These are phyloP conservation scores for Lipomyces yamanashiensis DNA, from an alignment of 805 yeast genomes.

Conservation along the genomic window DNA sequence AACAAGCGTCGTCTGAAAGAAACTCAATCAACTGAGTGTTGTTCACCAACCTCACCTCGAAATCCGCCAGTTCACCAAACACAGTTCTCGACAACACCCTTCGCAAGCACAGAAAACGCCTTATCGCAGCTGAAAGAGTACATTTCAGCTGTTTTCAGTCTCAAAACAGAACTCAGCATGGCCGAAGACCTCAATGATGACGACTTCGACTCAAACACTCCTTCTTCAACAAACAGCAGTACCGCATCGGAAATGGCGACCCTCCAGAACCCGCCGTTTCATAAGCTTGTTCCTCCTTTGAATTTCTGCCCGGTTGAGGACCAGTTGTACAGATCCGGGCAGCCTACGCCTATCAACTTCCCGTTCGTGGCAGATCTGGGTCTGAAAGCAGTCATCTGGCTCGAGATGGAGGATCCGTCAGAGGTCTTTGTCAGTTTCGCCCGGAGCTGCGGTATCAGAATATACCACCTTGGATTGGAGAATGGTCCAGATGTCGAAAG, in stretches of 20 bases:
- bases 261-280: constrained; percentile 59
- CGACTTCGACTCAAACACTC: constrained; percentile 37
- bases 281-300: constrained; percentile 85
- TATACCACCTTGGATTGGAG: constrained; percentile 83
- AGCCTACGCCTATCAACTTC: constrained; percentile 91
- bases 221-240: constrained; percentile 34
- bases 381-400: constrained; percentile 84
- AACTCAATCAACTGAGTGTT: too few species aligned
- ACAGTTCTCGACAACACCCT: too few species aligned
- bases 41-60: too few species aligned
- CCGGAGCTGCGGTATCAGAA: constrained; percentile 67
- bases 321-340: constrained; percentile 86
- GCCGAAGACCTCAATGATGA: constrained; percentile 35
- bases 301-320: constrained; percentile 95
- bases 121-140: not conserved
- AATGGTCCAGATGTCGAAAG: constrained; percentile 44
- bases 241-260: constrained; percentile 35
- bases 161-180: constrained; percentile 1
- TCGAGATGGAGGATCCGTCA: constrained; percentile 93
- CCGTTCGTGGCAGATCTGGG: constrained; percentile 77
- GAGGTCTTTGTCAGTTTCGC: constrained; percentile 85
- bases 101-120: not conserved
- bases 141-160: not conserved
- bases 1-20: too few species aligned
- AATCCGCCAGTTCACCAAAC: too few species aligned